A percentile compares a stretch with the other conserved stretches of the same genome.
Evolutionary conservation across 306 rosid species (phyloP).

Genomic region (Vigna mungo): DNA sequence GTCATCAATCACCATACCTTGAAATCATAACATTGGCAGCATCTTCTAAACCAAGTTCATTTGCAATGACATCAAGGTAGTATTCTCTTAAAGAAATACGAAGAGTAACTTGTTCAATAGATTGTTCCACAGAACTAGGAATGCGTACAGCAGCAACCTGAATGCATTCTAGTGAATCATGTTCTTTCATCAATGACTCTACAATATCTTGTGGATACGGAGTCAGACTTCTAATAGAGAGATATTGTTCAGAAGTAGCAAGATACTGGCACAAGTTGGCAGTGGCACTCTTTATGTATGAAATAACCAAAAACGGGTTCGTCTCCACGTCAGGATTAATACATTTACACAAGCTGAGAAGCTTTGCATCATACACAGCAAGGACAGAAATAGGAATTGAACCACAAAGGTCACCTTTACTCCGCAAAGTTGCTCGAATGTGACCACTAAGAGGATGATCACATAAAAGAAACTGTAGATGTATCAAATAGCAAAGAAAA

Average conservation of each 20-base stretch:
- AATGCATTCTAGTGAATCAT: constrained; percentile 49
- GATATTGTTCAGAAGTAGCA: constrained; percentile 59
- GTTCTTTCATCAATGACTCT: constrained; percentile 51
- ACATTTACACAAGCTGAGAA: constrained; percentile 66
- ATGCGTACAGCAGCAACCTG: constrained; percentile 61
- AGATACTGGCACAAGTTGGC: constrained; percentile 57
- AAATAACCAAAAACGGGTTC: constrained; percentile 64
- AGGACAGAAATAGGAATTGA: constrained; percentile 71
- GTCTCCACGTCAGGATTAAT: constrained; percentile 81
- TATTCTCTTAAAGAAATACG: constrained; percentile 66
- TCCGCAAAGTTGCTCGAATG: constrained; percentile 71
- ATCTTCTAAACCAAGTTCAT: constrained; percentile 75
- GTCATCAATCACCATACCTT: constrained; percentile 62
- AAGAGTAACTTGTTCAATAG: constrained; percentile 63
- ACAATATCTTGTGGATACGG: constrained; percentile 67
- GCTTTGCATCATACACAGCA: constrained; percentile 64
- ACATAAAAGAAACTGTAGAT: constrained; percentile 71
- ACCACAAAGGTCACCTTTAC: constrained; percentile 72
- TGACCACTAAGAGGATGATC: constrained; percentile 90
- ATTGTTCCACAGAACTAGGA: constrained; percentile 70
- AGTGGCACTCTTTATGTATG: constrained; percentile 64
- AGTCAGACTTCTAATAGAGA: constrained; percentile 69
- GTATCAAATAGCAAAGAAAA: constrained; percentile 42
- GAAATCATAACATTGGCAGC: constrained; percentile 72
- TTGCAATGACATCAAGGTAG: constrained; percentile 83